Conservation (phyloP, 257 asterid species). For the Eustoma russellianum region DNA sequence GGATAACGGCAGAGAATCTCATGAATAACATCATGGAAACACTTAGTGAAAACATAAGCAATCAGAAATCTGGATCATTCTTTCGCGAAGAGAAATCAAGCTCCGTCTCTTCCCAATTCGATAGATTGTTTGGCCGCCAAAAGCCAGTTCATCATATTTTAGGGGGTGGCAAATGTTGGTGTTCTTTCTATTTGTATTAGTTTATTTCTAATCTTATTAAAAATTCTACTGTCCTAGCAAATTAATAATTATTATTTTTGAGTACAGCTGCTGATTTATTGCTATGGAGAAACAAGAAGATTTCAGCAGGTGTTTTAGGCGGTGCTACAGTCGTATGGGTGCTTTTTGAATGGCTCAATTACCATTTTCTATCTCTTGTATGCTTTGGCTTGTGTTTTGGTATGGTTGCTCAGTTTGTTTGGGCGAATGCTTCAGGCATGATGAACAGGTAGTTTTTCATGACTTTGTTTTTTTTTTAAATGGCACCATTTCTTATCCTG, state of each 20-base stretch:
- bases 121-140: constrained; percentile 70
- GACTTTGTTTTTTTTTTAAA: not conserved
- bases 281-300: constrained; percentile 86
- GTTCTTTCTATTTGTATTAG: not conserved
- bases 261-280: constrained; percentile 74
- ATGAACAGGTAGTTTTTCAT: constrained; percentile 28
- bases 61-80: constrained; percentile 42
- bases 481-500: constrained; percentile 1
- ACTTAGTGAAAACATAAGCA: constrained; percentile 42
- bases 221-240: too few relatives aligned
- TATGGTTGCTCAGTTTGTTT: constrained; percentile 51
- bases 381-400: constrained; percentile 47
- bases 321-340: constrained; percentile 68
- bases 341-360: constrained; percentile 80
- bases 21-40: constrained; percentile 53
- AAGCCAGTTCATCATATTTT: constrained; percentile 64
- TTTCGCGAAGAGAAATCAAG: constrained; percentile 40
- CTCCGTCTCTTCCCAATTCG: constrained; percentile 33
- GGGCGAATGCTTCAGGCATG: constrained; percentile 54
- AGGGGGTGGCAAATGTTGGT: constrained; percentile 84
- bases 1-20: constrained; percentile 55
- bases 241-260: not conserved
- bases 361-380: constrained; percentile 56
- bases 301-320: constrained; percentile 52
- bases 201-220: not conserved